Base-by-base conservation (phyloP, 2,329 filamentous ascomycete genomes). In the Calonectria pseudoreteaudii region DNA sequence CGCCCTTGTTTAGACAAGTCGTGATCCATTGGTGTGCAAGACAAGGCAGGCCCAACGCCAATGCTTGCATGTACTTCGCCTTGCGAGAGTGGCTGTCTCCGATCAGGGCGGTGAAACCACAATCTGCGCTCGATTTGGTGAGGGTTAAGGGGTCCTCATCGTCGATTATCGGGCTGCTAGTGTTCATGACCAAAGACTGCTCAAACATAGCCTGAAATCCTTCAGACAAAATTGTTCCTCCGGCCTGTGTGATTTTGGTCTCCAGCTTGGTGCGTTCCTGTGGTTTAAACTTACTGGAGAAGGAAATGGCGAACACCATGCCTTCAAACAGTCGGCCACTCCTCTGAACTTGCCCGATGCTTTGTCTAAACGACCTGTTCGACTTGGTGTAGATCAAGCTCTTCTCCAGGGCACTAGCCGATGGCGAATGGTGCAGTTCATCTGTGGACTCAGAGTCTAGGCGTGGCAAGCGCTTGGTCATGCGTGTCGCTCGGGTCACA, bases 41-140 rank as follows among this genome's bases (percentile, higher is more conserved):
- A 80, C 96, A 98, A 0, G 97, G 97, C 0, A 99, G 85, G 0
- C 95, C 95, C 0, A 99, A 90, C 0, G 97, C 96, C 2, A 99
- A 90, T 0, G 97, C 97, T 85, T 98, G 96, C 89, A 98, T 94
- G 83, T 97, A 98, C 82, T 98, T 99, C 65, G 93, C 91, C 75
- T 95, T 95, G 60, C 96, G 92, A 9, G 94, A 97, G 82, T 98
- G 94, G 6, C 91, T 91, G 80, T 98, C 95, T 0, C 96, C 93
- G 73, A 99, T 94, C 18, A 98, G 86, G 5, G 95, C 96, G 0
- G 94, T 92, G 81, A 99, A 98, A 0, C 94, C 93, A 1, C 92
- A 86, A 2, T 89, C 85, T 44, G 86, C 80, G 28, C 90, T 90
- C 28, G 86, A 83, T 14, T 86, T 77, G 2, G 86, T 91, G 0